Percentiles rank a stretch among this genome's conserved stretches.
phyloP scores from a whole-genome alignment of 2,329 filamentous ascomycete species.

The Lasiodiplodia gonubiensis region DNA sequence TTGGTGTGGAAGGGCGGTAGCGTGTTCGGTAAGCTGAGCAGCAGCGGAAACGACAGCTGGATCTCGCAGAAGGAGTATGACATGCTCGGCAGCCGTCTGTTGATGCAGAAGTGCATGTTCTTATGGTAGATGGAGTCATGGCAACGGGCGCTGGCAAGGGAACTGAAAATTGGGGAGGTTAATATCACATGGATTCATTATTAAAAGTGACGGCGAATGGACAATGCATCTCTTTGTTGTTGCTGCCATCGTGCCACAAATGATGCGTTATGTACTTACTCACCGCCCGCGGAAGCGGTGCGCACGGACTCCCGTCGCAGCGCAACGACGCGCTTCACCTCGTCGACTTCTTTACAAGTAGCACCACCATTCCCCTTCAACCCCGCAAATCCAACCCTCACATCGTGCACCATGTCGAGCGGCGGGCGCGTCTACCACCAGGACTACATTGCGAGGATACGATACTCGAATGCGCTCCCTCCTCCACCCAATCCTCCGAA shows the following conservation, averaged over 20 bases:
- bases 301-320: conserved; percentile 11
- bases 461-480: conserved; percentile 94
- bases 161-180: background rate
- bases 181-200: background rate
- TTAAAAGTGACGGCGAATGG: background rate
- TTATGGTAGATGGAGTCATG: conserved; percentile 40
- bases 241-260: no score
- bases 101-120: conserved; percentile 61
- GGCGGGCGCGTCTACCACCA: conserved; percentile 66
- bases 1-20: conserved; percentile 97
- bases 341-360: conserved; percentile 5
- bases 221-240: background rate
- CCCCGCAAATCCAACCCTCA: conserved; percentile 1
- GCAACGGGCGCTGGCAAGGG: conserved; percentile 1
- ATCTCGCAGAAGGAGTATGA: conserved; percentile 88
- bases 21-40: conserved; percentile 86
- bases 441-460: conserved; percentile 94
- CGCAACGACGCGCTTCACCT: conserved; percentile 15
- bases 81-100: conserved; percentile 76
- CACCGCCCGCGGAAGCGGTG: background rate
- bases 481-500: conserved; percentile 94
- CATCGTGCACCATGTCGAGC: conserved; percentile 24
- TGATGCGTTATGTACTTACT: background rate
- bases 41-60: conserved; percentile 89
- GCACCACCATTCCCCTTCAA: conserved; percentile 3